A percentile compares a stretch with the other conserved stretches of the same genome.
Conservation (phyloP, 1,139 yeast species). For the Zygoascus hellenicus region DNA sequence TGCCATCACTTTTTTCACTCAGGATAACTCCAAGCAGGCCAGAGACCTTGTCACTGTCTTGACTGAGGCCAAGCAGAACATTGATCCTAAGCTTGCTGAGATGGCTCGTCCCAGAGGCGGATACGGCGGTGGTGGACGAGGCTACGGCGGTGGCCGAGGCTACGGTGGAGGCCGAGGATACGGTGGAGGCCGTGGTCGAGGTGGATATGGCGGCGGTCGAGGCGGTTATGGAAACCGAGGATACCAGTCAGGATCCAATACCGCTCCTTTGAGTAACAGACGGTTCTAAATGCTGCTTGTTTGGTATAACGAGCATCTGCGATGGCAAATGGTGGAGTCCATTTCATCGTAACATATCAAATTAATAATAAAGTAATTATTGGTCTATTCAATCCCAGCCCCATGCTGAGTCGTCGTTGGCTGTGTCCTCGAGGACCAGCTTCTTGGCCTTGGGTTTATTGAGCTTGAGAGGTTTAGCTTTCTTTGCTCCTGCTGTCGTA, state of each 20-base stretch:
- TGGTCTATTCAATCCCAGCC: conserved; percentile 6
- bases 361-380: neutral
- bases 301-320: neutral
- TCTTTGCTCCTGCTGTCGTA: neutral
- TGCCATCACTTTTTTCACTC: conserved; percentile 91
- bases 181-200: conserved; percentile 37
- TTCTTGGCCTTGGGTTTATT: conserved; percentile 6
- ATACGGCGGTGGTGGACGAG: conserved; percentile 44
- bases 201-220: conserved; percentile 21
- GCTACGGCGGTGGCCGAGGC: conserved; percentile 38
- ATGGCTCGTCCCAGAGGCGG: conserved; percentile 47
- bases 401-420: conserved; percentile 8
- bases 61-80: conserved; percentile 90
- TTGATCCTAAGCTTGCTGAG: conserved; percentile 49
- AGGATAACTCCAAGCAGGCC: conserved; percentile 80
- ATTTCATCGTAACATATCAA: neutral
- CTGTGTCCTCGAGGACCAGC: conserved; percentile 7
- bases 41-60: conserved; percentile 84
- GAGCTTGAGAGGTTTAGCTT: conserved; percentile 7
- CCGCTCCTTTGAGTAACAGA: conserved; percentile 26
- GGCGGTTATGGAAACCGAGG: conserved; percentile 17
- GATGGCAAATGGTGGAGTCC: too few relatives aligned
- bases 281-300: conserved; percentile 18
- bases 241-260: conserved; percentile 23
- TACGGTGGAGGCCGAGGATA: conserved; percentile 47